These are phyloP conservation scores for Phytopythium oedochilum DNA, from an alignment of 352 stramenopile genomes.

Conservation along the genomic window DNA sequence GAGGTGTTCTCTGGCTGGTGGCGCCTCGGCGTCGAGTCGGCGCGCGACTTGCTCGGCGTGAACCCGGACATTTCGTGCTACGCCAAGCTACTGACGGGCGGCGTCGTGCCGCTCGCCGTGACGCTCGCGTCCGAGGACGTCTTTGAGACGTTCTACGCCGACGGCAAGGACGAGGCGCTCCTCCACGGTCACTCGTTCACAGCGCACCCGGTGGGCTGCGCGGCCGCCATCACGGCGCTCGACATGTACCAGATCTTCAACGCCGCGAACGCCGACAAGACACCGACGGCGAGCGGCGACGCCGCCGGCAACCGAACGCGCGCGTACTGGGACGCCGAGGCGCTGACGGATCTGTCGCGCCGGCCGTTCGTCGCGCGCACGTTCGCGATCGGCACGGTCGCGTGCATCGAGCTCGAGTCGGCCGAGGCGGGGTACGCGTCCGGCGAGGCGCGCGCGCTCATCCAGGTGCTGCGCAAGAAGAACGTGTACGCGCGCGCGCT, in stretches of 20 bases:
- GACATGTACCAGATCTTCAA: slow-evolving; percentile 84
- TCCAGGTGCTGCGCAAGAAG: slow-evolving; percentile 52
- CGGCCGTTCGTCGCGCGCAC: slow-evolving; percentile 48
- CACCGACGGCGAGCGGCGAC: slow-evolving; percentile 7
- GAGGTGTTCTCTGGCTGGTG: slow-evolving; percentile 91
- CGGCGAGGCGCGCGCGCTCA: slow-evolving; percentile 52
- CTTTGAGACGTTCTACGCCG: slow-evolving; percentile 88
- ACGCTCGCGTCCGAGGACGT: slow-evolving; percentile 87
- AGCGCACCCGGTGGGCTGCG: slow-evolving; percentile 87
- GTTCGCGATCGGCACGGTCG: slow-evolving; percentile 77
- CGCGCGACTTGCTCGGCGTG: slow-evolving; percentile 76
- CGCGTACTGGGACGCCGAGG: slow-evolving; percentile 53
- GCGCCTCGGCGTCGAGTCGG: slow-evolving; percentile 85
- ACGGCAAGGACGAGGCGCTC: slow-evolving; percentile 82
- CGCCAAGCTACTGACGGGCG: slow-evolving; percentile 89
- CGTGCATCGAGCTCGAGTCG: slow-evolving; percentile 65
- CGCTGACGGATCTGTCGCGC: slow-evolving; percentile 45
- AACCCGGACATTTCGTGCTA: slow-evolving; percentile 91
- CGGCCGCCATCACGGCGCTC: slow-evolving; percentile 81
- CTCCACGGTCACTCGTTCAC: slow-evolving; percentile 93
- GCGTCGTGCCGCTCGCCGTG: slow-evolving; percentile 80
- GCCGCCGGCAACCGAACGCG: slow-evolving; percentile 21
- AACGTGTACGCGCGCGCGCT: slow-evolving; percentile 76
- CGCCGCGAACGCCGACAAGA: slow-evolving; percentile 9
- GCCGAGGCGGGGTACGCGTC: slow-evolving; percentile 61